Percentiles rank a stretch among this genome's conserved stretches.
Evolutionary conservation across 805 yeast genomes (phyloP).

Genomic region (Ogataea minuta): DNA sequence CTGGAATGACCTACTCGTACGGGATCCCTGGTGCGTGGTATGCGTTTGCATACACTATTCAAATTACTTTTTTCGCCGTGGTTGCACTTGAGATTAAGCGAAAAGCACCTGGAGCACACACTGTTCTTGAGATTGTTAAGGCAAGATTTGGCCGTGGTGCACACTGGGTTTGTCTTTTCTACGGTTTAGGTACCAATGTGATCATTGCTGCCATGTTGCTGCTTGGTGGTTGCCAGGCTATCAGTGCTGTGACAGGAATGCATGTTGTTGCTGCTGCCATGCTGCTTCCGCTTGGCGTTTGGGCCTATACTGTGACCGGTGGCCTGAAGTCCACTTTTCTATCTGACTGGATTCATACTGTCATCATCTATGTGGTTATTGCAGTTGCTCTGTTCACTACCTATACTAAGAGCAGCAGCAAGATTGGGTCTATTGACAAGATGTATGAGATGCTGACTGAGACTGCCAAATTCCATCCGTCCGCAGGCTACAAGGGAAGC

Average conservation of each 20-base stretch:
- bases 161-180: constrained; percentile 37
- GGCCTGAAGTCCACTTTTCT: constrained; percentile 52
- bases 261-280: constrained; percentile 45
- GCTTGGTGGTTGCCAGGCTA: constrained; percentile 44
- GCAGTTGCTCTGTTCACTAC: constrained; percentile 26
- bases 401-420: constrained; percentile 27
- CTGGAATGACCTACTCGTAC: constrained; percentile 24
- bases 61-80: constrained; percentile 36
- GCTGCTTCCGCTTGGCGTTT: constrained; percentile 45
- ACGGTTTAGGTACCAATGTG: constrained; percentile 38
- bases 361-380: constrained; percentile 41
- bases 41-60: constrained; percentile 37
- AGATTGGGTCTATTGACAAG: constrained; percentile 35
- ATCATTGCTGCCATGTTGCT: constrained; percentile 39
- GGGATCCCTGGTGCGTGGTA: constrained; percentile 25
- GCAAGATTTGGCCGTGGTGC: constrained; percentile 38
- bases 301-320: constrained; percentile 47
- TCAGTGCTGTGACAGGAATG: constrained; percentile 42
- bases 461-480: constrained; percentile 20
- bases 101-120: constrained; percentile 43
- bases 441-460: constrained; percentile 34
- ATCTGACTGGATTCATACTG: constrained; percentile 51
- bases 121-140: constrained; percentile 38
- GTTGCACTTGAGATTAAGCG: constrained; percentile 41
- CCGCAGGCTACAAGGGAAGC: constrained; percentile 29